Conservation (phyloP, 2,329 filamentous ascomycete genomes). For the Penicillium sp. region DNA sequence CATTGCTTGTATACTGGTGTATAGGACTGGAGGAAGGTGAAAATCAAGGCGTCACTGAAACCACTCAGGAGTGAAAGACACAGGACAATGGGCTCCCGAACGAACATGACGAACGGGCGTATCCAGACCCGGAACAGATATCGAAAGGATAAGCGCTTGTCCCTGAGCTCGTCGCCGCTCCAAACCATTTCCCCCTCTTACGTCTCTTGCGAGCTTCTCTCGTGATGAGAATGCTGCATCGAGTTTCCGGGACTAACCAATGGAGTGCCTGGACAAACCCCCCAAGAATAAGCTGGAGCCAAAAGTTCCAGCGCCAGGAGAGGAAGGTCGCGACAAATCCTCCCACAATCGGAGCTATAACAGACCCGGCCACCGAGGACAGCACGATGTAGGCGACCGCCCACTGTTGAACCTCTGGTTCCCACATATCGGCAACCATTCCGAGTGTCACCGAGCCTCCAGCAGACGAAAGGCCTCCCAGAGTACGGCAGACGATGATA, state of each 20-base stretch:
- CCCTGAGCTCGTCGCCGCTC: slow-evolving; percentile 65
- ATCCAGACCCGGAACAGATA: slow-evolving; percentile 56
- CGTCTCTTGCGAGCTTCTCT: slow-evolving; percentile 54
- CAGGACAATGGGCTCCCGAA: slow-evolving; percentile 60
- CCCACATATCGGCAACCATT: slow-evolving; percentile 60
- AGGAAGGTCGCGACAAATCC: slow-evolving; percentile 49
- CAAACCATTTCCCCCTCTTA: slow-evolving; percentile 56
- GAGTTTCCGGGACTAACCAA: slow-evolving; percentile 52
- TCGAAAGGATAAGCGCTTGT: slow-evolving; percentile 50
- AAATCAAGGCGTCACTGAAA: slow-evolving; percentile 61
- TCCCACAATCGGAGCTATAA: slow-evolving; percentile 47
- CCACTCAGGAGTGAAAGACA: slow-evolving; percentile 59
- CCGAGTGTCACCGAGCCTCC: slow-evolving; percentile 62
- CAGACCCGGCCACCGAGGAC: slow-evolving; percentile 52
- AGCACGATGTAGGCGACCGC: slow-evolving; percentile 58
- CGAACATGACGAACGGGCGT: slow-evolving; percentile 60
- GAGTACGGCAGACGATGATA: slow-evolving; percentile 62
- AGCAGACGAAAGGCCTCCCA: slow-evolving; percentile 59
- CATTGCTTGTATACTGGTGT: slow-evolving; percentile 56
- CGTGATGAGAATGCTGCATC: slow-evolving; percentile 55
- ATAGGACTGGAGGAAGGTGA: slow-evolving; percentile 62
- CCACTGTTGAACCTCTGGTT: slow-evolving; percentile 53
- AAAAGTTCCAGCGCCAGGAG: slow-evolving; percentile 58
- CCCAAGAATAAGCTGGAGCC: slow-evolving; percentile 58
- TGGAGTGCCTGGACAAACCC: slow-evolving; percentile 49